Conservation (phyloP, 768 basidiomycete genomes). For the Collybia sordida region DNA sequence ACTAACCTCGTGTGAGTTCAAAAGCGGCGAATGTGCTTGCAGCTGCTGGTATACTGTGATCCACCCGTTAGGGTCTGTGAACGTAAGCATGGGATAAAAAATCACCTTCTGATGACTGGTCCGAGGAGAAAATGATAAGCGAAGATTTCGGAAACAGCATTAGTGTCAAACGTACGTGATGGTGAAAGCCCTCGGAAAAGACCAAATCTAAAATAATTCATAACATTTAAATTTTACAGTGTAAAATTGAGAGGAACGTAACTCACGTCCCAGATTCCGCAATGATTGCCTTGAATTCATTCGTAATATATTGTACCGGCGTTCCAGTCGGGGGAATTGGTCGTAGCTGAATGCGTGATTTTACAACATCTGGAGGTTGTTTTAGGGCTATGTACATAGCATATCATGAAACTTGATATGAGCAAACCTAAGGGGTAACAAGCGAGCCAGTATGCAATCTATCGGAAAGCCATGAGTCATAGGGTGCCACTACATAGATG, state of each 20-base stretch:
- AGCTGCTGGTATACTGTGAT: conserved; percentile 81
- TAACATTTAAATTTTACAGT: neutral
- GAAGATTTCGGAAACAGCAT: neutral
- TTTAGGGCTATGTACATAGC: neutral
- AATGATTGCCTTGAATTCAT: conserved; percentile 67
- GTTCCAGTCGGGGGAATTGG: conserved; percentile 69
- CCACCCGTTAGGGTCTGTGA: neutral
- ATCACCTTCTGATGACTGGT: conserved; percentile 64
- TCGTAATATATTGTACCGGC: conserved; percentile 73
- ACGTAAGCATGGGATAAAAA: neutral
- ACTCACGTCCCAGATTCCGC: conserved; percentile 74
- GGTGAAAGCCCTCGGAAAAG: conserved; percentile 77
- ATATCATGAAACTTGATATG: neutral
- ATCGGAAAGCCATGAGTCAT: neutral
- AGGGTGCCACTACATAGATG: neutral
- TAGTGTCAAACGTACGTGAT: conserved; percentile 52
- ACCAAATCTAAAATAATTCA: conserved; percentile 42
- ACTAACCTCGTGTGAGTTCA: conserved; percentile 74
- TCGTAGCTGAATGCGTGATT: conserved; percentile 86
- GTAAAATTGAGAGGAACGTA: neutral
- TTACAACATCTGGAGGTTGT: conserved; percentile 69
- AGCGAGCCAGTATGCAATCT: conserved; percentile 92
- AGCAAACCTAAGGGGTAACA: conserved; percentile 81
- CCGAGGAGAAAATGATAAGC: neutral
- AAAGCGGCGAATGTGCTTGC: conserved; percentile 90